Evolutionary conservation across 257 asterid genomes (phyloP), one percentile per base, ranked within the genome.

Genomic region (Mentha longifolia): DNA sequence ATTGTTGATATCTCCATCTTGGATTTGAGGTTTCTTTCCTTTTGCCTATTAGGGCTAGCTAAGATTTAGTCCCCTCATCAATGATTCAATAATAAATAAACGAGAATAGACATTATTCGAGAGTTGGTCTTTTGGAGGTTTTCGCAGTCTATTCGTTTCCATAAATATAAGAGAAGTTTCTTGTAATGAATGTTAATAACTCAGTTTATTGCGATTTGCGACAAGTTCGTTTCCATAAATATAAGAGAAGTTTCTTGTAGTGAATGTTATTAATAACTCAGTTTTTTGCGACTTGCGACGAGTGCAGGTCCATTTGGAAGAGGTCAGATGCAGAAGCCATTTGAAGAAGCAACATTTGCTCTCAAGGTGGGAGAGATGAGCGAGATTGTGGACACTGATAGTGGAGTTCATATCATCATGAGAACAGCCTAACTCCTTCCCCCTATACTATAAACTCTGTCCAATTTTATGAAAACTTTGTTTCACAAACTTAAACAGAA

Each of bases 281-380:
- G 5, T 7, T 61, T 10, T 19, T 37, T 9, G 70, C 56, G n/a
- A 54, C 62, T 51, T 51, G 57, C 13, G 13, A 51, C 13, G 30
- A 51, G 49, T 58, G 65, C 91, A 89, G 96, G 98, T 55, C 13
- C 91, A 19, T 88, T 92, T 74, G 92, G 92, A 57, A 86, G 70
- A 84, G 95, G 95, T 61, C 90, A 89, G 87, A 92, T 92, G 98
- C 98, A 92, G 89, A 92, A 88, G 81, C 94, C 98, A 55, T 92
- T 92, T 73, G 98, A 92, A 77, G 90, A 84, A 68, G 88, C 87
- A 56, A 77, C 98, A 4, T 86, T 76, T 71, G 87, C 83, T 22
- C 83, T 92, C 16, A 82, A 85, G 82, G 79, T 86, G 74, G 98
- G 95, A 46, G 96, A 92, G 76, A 85, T 89, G 57, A 92, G 98